phyloP scores from a whole-genome alignment of 2,329 filamentous ascomycete genomes.

The Pestalotiopsis fici region DNA sequence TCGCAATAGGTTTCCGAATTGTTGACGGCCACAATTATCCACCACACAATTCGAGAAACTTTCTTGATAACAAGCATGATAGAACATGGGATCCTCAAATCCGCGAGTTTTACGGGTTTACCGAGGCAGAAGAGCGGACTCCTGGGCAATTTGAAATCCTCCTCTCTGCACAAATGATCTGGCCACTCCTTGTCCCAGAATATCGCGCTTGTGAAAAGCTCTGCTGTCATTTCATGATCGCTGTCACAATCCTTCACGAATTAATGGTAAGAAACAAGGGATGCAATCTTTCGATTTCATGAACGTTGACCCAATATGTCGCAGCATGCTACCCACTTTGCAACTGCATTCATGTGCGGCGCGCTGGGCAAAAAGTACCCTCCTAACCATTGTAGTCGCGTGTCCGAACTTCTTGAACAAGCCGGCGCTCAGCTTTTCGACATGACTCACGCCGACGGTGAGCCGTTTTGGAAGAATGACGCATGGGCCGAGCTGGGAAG shows the following conservation, averaged over 20 bases:
- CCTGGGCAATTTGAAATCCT: neutral
- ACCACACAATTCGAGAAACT: neutral
- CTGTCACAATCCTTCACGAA: slow-evolving; percentile 25
- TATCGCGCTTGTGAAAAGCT: slow-evolving; percentile 28
- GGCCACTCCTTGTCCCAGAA: slow-evolving; percentile 24
- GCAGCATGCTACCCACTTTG: slow-evolving; percentile 7
- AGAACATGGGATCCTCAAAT: neutral
- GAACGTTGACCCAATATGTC: neutral
- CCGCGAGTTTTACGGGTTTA: neutral
- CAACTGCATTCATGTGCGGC: neutral
- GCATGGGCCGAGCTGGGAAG: slow-evolving; percentile 2
- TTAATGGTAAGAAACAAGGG: slow-evolving; percentile 20
- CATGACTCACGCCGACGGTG: neutral
- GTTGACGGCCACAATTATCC: neutral
- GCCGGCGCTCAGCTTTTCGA: neutral
- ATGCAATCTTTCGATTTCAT: neutral
- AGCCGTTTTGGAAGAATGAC: slow-evolving; percentile 7
- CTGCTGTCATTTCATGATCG: slow-evolving; percentile 18
- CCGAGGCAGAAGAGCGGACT: neutral
- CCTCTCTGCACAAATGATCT: slow-evolving; percentile 24
- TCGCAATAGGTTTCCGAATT: neutral
- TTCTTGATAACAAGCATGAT: neutral
- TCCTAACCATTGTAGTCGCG: neutral
- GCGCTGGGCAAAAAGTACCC: neutral
- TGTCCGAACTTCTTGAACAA: neutral